These are phyloP conservation scores for Jatropha podagrica DNA, from an alignment of 441 rosid species.

Conservation along the genomic window DNA sequence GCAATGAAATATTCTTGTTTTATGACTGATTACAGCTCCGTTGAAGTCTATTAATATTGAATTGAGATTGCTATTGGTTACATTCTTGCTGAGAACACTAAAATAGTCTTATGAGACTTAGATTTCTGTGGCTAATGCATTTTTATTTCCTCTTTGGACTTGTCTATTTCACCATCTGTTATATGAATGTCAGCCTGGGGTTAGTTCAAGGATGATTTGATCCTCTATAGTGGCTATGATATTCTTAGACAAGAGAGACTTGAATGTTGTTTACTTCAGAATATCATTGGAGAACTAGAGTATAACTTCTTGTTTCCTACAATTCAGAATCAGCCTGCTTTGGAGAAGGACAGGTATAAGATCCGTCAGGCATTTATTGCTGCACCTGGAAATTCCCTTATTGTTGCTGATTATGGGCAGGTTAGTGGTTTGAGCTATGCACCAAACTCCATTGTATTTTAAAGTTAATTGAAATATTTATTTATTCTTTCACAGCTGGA, in stretches of 20 bases:
- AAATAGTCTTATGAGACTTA: not conserved
- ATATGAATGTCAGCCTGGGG: slow-evolving; percentile 1
- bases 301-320: slow-evolving; percentile 17
- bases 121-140: not conserved
- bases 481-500: slow-evolving; percentile 64
- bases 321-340: slow-evolving; percentile 90
- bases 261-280: slow-evolving; percentile 5
- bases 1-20: not conserved
- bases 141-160: not conserved
- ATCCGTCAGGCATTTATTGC: slow-evolving; percentile 96
- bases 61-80: not conserved
- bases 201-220: not conserved
- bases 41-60: not conserved
- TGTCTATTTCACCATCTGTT: not conserved
- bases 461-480: slow-evolving; percentile 35
- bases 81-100: not conserved
- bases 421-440: slow-evolving; percentile 39
- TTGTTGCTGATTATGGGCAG: slow-evolving; percentile 99
- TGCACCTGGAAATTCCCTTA: slow-evolving; percentile 88
- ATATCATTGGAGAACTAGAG: slow-evolving; percentile 3
- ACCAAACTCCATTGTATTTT: slow-evolving; percentile 7
- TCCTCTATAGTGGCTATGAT: not conserved
- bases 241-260: not conserved
- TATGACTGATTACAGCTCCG: not conserved
- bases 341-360: slow-evolving; percentile 99